A percentile compares a stretch with the other conserved stretches of the same genome.
phyloP scores from a whole-genome alignment of 805 yeast species.

The Ogataea parapolymorpha region DNA sequence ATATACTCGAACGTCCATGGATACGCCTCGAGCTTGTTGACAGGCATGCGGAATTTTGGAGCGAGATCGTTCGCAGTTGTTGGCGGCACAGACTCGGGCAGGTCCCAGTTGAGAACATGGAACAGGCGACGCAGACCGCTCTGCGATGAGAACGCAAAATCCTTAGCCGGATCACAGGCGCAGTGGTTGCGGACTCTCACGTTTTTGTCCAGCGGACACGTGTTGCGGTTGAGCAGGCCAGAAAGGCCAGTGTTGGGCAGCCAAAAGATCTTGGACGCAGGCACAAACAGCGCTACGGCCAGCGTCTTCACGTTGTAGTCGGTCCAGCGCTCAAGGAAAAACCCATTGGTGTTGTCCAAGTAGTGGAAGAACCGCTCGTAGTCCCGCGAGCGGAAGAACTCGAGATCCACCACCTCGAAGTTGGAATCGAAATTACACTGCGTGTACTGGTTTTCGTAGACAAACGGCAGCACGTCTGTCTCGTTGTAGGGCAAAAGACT shows the following conservation, averaged over 20 bases:
- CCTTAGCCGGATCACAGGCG: constrained; percentile 24
- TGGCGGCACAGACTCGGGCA: constrained; percentile 20
- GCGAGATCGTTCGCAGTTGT: neutral
- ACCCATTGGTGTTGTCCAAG: constrained; percentile 48
- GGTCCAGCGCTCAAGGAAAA: constrained; percentile 60
- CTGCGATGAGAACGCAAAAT: constrained; percentile 45
- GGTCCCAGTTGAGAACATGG: constrained; percentile 16
- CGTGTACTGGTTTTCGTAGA: constrained; percentile 15
- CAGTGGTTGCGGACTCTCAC: constrained; percentile 19
- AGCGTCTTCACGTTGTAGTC: constrained; percentile 47
- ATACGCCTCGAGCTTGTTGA: constrained; percentile 1
- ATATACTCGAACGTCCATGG: constrained; percentile 5
- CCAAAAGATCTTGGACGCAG: constrained; percentile 48
- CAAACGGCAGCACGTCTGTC: constrained; percentile 18
- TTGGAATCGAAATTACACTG: constrained; percentile 60
- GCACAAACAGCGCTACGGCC: constrained; percentile 36
- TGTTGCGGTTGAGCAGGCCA: constrained; percentile 14
- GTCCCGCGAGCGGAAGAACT: constrained; percentile 45
- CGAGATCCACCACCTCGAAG: constrained; percentile 52
- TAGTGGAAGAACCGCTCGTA: constrained; percentile 44
- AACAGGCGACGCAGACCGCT: constrained; percentile 47
- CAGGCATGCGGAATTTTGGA: constrained; percentile 9
- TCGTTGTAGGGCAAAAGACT: constrained; percentile 39
- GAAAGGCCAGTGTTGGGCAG: constrained; percentile 38
- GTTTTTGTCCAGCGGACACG: constrained; percentile 20